Percentiles rank a stretch among this genome's conserved stretches.
These are phyloP conservation scores for Xenoacremonium recifei DNA, from an alignment of 2,329 filamentous ascomycete species.

Conservation along the genomic window DNA sequence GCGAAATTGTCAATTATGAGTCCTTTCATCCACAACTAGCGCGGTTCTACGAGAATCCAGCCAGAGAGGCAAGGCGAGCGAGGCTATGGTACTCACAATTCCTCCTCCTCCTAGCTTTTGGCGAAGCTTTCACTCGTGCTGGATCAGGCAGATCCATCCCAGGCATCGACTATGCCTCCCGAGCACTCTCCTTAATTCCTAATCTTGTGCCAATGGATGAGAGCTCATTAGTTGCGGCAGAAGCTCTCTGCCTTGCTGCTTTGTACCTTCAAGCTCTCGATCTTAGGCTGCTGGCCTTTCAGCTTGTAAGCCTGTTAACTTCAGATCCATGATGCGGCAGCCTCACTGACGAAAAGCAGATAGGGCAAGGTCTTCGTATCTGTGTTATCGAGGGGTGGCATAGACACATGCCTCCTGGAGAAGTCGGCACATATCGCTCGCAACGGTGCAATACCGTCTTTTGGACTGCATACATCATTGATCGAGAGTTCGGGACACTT, in stretches of 20 bases:
- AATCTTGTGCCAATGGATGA: conserved; percentile 28
- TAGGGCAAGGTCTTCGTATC: conserved; percentile 32
- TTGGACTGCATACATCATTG: conserved; percentile 30
- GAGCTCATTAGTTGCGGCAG: conserved; percentile 16
- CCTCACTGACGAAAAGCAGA: conserved; percentile 13
- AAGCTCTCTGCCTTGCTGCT: conserved; percentile 34
- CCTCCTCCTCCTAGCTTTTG: conserved; percentile 31
- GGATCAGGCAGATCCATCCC: conserved; percentile 28
- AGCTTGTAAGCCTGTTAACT: conserved; percentile 36
- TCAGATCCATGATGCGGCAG: too few species aligned
- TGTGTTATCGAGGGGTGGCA: conserved; percentile 31
- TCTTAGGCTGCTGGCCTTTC: conserved; percentile 37
- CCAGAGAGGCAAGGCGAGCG: conserved; percentile 12
- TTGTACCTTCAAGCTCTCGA: conserved; percentile 40
- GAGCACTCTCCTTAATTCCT: conserved; percentile 38
- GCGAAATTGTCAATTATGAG: conserved; percentile 18
- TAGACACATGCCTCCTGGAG: conserved; percentile 23
- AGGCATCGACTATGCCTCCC: conserved; percentile 36
- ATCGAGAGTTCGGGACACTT: conserved; percentile 25
- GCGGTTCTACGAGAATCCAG: conserved; percentile 21
- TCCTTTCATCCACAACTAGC: conserved; percentile 15
- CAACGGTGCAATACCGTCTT: conserved; percentile 28
- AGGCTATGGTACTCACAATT: conserved; percentile 32
- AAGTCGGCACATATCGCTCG: conserved; percentile 20
- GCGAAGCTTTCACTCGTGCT: conserved; percentile 27